phyloP scores from a whole-genome alignment of 2,329 filamentous ascomycete genomes.

The Cercospora zeina region DNA sequence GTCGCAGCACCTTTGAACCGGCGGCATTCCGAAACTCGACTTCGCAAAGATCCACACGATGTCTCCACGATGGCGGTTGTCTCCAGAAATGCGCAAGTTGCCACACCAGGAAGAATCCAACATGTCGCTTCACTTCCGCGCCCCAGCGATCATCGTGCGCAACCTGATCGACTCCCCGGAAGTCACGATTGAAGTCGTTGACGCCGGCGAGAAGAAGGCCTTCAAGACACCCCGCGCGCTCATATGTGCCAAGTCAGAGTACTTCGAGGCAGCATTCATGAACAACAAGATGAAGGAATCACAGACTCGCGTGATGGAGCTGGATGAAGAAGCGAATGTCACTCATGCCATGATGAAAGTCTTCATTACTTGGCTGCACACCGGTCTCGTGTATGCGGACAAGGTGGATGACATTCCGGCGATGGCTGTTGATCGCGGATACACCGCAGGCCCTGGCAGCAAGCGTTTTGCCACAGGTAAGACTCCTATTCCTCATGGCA shows the following conservation, averaged over 20 bases:
- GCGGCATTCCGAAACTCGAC: neutral
- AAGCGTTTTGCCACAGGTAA: neutral
- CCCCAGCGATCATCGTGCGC: neutral
- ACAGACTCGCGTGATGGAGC: neutral
- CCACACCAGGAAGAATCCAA: neutral
- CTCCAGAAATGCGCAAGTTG: too few species aligned
- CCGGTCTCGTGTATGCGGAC: neutral
- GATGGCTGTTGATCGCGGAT: neutral
- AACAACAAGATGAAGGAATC: neutral
- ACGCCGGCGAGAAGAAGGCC: neutral
- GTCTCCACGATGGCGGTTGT: neutral
- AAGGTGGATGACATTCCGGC: neutral
- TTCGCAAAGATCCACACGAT: neutral
- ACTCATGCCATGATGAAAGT: neutral
- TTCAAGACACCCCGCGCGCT: neutral
- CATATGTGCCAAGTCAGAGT: slow-evolving; percentile 1
- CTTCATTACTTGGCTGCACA: neutral
- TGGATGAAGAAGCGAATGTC: neutral
- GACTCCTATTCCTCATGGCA: too few species aligned
- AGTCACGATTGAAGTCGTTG: neutral
- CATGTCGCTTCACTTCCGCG: neutral
- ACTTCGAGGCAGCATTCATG: neutral
- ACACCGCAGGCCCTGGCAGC: neutral
- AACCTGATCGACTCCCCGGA: neutral
- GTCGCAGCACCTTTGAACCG: too few species aligned